Evolutionary conservation across 495 filamentous ascomycete species (phyloP).

Genomic region (Penicillium flavigenum): DNA sequence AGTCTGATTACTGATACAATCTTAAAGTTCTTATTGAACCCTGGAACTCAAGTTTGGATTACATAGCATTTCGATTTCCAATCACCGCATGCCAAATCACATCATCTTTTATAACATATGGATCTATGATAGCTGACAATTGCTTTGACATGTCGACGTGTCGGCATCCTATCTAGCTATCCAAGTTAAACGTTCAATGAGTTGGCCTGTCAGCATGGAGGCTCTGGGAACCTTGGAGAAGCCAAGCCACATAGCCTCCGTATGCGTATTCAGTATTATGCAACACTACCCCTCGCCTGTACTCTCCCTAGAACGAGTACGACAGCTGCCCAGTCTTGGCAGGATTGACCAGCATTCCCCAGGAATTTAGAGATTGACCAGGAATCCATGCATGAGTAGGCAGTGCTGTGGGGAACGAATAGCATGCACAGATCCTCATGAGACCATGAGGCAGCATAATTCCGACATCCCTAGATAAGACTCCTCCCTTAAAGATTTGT

Average conservation of each 20-base stretch:
- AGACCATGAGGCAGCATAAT: slow-evolving; percentile 5
- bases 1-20: neutral
- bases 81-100: neutral
- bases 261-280: neutral
- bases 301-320: neutral
- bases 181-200: neutral
- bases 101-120: neutral
- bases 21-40: neutral
- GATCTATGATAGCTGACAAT: neutral
- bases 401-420: neutral
- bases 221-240: slow-evolving; percentile 4
- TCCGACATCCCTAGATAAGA: neutral
- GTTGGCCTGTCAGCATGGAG: slow-evolving; percentile 8
- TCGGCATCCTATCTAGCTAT: neutral
- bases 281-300: slow-evolving; percentile 3
- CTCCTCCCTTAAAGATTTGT: neutral
- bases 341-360: slow-evolving; percentile 7
- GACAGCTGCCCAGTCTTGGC: slow-evolving; percentile 7
- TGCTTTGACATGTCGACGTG: neutral
- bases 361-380: slow-evolving; percentile 3
- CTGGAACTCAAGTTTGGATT: neutral
- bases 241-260: neutral
- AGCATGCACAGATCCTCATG: neutral
- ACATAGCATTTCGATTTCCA: neutral
- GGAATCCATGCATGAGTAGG: neutral